Evolutionary conservation across 108 stramenopile species (phyloP).

Genomic region (Skeletonema marinoi): DNA sequence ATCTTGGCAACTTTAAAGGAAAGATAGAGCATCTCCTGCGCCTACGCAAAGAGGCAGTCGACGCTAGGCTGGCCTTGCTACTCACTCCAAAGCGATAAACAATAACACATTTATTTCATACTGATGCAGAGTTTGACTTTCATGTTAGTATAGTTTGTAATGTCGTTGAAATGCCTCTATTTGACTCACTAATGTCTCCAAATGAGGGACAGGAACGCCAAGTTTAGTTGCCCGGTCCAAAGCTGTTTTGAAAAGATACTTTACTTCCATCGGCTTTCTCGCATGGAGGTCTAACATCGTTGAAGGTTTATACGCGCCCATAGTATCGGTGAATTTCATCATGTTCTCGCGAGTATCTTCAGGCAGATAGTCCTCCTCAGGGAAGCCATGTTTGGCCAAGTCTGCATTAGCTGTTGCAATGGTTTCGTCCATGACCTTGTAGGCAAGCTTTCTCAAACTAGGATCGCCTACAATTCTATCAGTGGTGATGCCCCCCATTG

Average conservation of each 20-base stretch:
- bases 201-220: constrained; percentile 62
- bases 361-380: constrained; percentile 27
- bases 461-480: constrained; percentile 82
- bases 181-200: constrained; percentile 75
- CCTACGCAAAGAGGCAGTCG: constrained; percentile 31
- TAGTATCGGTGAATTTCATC: constrained; percentile 67
- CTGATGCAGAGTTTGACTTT: background rate
- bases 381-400: constrained; percentile 46
- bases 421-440: constrained; percentile 78
- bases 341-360: constrained; percentile 58
- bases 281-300: constrained; percentile 83
- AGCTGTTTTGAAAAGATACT: constrained; percentile 79
- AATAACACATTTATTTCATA: background rate
- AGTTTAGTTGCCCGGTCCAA: constrained; percentile 66
- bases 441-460: constrained; percentile 66
- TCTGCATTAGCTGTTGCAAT: constrained; percentile 85
- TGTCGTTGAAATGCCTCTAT: constrained; percentile 69
- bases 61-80: constrained; percentile 15
- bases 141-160: constrained; percentile 32
- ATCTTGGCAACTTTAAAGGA: constrained; percentile 2
- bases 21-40: constrained; percentile 22
- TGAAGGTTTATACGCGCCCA: constrained; percentile 83
- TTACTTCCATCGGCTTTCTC: constrained; percentile 81
- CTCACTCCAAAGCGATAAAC: constrained; percentile 25
- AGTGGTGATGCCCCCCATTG: constrained; percentile 88